Conservation (phyloP, 805 yeast genomes). For the Soucietia sequanensis region DNA sequence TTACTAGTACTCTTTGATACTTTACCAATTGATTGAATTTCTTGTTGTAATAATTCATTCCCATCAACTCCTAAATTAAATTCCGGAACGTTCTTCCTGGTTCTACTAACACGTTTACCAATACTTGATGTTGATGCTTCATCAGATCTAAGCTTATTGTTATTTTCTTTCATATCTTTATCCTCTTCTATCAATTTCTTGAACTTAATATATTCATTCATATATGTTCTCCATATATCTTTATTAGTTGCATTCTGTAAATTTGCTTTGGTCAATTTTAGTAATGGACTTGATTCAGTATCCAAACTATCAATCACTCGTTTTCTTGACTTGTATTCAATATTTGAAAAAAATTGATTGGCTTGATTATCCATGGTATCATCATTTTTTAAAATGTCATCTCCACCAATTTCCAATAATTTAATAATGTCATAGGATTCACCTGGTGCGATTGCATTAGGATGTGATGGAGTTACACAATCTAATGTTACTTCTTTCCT, state of each 20-base stretch:
- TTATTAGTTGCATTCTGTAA: slow-evolving; percentile 27
- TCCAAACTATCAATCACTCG: too few relatives aligned
- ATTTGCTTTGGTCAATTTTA: slow-evolving; percentile 20
- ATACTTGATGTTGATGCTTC: background rate
- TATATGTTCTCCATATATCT: slow-evolving; percentile 23
- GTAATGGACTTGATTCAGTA: too few relatives aligned
- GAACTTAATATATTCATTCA: slow-evolving; percentile 13
- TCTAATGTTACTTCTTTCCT: slow-evolving; percentile 92
- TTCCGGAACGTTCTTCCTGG: too few relatives aligned
- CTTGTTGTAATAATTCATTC: too few relatives aligned
- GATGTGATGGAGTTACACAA: slow-evolving; percentile 89
- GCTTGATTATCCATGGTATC: slow-evolving; percentile 2
- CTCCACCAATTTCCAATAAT: slow-evolving; percentile 42
- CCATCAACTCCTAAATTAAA: background rate
- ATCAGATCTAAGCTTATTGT: background rate
- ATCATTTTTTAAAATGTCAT: slow-evolving; percentile 10
- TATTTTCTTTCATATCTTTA: slow-evolving; percentile 3
- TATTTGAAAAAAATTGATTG: slow-evolving; percentile 3
- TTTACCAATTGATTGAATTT: too few relatives aligned
- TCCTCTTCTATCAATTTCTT: slow-evolving; percentile 4
- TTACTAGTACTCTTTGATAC: background rate
- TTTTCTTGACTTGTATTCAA: slow-evolving; percentile 16
- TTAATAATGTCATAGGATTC: slow-evolving; percentile 63
- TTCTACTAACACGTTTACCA: slow-evolving; percentile 1
- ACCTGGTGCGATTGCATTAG: slow-evolving; percentile 70